Evolutionary conservation across 257 asterid species (phyloP).

Genomic region (Rauvolfia tetraphylla): DNA sequence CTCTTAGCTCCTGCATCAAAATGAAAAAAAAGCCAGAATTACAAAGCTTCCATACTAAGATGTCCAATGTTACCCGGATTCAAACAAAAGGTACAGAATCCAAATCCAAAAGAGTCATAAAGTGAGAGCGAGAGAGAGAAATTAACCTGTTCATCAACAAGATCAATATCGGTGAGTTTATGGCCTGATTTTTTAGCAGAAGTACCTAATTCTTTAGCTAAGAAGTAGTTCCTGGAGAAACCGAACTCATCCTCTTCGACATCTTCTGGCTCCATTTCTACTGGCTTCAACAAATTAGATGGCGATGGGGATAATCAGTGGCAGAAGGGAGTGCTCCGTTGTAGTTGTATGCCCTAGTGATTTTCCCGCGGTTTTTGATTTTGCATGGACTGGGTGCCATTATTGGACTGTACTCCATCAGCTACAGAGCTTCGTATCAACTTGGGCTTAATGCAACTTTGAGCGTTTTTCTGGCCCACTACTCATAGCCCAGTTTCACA

Average conservation of each 20-base stretch:
- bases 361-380: slow-evolving; percentile 32
- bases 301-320: background rate
- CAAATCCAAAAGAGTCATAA: background rate
- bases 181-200: slow-evolving; percentile 64
- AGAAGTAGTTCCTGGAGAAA: slow-evolving; percentile 83
- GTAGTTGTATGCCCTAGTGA: slow-evolving; percentile 15
- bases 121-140: background rate
- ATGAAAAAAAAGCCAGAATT: background rate
- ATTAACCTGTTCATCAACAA: slow-evolving; percentile 79
- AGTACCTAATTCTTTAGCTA: slow-evolving; percentile 72
- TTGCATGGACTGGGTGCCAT: background rate
- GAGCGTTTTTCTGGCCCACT: no score
- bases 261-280: slow-evolving; percentile 47
- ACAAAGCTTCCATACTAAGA: background rate
- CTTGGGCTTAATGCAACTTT: background rate
- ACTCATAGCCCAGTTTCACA: no score
- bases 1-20: slow-evolving; percentile 64
- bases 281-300: background rate
- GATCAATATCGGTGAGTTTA: slow-evolving; percentile 58
- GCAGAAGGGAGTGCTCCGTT: background rate
- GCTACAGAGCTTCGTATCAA: background rate
- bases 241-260: slow-evolving; percentile 79
- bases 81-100: background rate
- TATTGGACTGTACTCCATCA: background rate
- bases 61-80: background rate